Evolutionary conservation across 2,329 filamentous ascomycete species (phyloP).

Genomic region (Xylariales sp.): DNA sequence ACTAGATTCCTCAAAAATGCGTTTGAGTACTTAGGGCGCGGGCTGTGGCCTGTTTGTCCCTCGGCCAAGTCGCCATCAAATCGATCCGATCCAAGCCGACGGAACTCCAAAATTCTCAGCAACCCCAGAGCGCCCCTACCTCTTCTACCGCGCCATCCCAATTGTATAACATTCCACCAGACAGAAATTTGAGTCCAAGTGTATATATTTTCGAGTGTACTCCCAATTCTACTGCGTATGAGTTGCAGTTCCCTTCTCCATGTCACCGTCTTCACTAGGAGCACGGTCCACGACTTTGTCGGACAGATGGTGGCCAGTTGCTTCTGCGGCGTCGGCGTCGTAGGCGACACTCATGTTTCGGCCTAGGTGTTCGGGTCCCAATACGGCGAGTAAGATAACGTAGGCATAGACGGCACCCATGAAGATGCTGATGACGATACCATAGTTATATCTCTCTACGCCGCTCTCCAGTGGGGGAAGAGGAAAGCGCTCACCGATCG

Average conservation of each 20-base stretch:
- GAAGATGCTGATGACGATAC: slow-evolving; percentile 89
- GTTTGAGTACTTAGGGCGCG: not conserved
- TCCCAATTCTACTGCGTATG: slow-evolving; percentile 36
- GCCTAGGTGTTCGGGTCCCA: slow-evolving; percentile 68
- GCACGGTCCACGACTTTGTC: slow-evolving; percentile 50
- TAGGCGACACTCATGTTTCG: slow-evolving; percentile 63
- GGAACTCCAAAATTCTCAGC: slow-evolving; percentile 8
- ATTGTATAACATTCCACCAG: not conserved
- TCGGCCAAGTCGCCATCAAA: slow-evolving; percentile 15
- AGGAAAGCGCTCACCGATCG: slow-evolving; percentile 79
- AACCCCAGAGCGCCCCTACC: not conserved
- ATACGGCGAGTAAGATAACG: slow-evolving; percentile 69
- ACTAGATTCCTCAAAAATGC: slow-evolving; percentile 4
- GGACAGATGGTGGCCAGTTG: slow-evolving; percentile 53
- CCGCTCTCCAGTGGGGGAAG: slow-evolving; percentile 66
- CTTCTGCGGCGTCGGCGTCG: slow-evolving; percentile 61
- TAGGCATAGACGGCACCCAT: slow-evolving; percentile 84
- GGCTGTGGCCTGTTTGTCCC: not conserved
- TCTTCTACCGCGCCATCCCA: not conserved
- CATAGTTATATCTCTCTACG: slow-evolving; percentile 73
- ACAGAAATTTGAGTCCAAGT: not conserved
- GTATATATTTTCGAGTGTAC: not conserved
- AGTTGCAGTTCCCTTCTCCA: slow-evolving; percentile 45
- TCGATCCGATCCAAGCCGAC: slow-evolving; percentile 8
- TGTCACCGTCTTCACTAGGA: slow-evolving; percentile 44